These are phyloP conservation scores for Zizania latifolia DNA, from an alignment of 176 grass and related monocot genomes.

Conservation along the genomic window DNA sequence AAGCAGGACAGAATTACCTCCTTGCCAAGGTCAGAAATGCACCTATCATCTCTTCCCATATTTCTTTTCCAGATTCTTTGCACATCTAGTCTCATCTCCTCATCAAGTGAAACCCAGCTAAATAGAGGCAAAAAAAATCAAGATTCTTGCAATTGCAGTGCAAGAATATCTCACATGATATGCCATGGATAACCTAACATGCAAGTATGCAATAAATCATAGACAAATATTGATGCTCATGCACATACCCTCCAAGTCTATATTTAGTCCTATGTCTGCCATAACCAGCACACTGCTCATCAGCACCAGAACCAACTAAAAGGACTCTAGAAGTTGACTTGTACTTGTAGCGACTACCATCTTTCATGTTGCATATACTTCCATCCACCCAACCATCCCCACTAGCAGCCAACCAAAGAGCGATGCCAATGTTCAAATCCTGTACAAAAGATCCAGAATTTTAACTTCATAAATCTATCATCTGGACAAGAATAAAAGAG, in stretches of 20 bases:
- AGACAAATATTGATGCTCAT: not conserved
- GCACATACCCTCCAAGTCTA: conserved; percentile 73
- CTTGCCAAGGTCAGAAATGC: conserved; percentile 87
- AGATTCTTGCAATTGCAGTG: not conserved
- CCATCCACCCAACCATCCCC: conserved; percentile 88
- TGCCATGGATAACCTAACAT: not conserved
- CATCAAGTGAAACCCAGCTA: conserved; percentile 70
- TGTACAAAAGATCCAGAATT: conserved; percentile 15
- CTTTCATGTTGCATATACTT: conserved; percentile 34
- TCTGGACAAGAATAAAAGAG: not conserved
- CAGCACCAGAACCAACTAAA: conserved; percentile 87
- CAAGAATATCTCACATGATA: not conserved
- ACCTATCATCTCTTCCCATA: conserved; percentile 96
- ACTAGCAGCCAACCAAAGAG: conserved; percentile 88
- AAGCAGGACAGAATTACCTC: conserved; percentile 49
- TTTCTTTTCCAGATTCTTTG: conserved; percentile 99
- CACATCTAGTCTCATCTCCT: conserved; percentile 91
- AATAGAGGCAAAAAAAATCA: conserved; percentile 16
- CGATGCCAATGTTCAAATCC: conserved; percentile 95
- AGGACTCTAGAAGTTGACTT: conserved; percentile 67
- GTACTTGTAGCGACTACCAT: conserved; percentile 50
- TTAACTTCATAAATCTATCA: conserved; percentile 8
- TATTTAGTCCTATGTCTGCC: conserved; percentile 85
- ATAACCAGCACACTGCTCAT: conserved; percentile 97
- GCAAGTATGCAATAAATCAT: conserved; percentile 9